phyloP scores from a whole-genome alignment of 108 stramenopile genomes.

The Hondaea fermentalgiana region DNA sequence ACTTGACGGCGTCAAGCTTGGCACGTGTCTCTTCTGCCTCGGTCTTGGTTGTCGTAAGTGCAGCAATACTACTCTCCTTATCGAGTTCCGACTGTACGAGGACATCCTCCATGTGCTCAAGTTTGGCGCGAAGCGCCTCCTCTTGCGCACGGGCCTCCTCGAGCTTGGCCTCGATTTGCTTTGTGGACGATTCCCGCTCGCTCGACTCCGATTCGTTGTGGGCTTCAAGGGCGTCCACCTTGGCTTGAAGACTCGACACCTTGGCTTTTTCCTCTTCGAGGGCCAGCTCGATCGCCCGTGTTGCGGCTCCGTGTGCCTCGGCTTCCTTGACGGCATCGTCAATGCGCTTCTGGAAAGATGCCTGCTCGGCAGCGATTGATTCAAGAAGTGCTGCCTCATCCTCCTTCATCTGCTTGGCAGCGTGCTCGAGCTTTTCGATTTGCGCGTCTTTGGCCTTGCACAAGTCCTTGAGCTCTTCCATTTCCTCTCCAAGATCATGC shows the following conservation, averaged over 20 bases:
- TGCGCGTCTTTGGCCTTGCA: neutral
- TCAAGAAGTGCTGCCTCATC: neutral
- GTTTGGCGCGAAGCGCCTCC: neutral
- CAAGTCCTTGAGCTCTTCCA: neutral
- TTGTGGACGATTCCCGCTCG: neutral
- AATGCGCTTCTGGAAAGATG: neutral
- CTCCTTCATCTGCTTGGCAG: neutral
- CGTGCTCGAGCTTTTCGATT: neutral
- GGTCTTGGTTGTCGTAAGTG: neutral
- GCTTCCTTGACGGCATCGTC: neutral
- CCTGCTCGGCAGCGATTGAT: neutral
- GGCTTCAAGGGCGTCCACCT: neutral
- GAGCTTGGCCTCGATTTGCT: neutral
- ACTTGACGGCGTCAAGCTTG: neutral
- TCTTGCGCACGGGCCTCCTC: neutral
- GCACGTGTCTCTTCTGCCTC: neutral
- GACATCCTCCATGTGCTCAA: neutral
- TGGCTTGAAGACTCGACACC: neutral
- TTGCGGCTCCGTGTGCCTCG: neutral
- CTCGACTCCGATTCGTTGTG: neutral
- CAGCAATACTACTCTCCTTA: neutral
- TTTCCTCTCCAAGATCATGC: neutral
- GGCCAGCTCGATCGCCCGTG: neutral
- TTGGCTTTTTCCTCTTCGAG: neutral
- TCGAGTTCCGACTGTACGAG: neutral